A percentile compares a stretch with the other conserved stretches of the same genome.
phyloP scores from a whole-genome alignment of 2,329 filamentous ascomycete species.

The Byssothecium circinans region DNA sequence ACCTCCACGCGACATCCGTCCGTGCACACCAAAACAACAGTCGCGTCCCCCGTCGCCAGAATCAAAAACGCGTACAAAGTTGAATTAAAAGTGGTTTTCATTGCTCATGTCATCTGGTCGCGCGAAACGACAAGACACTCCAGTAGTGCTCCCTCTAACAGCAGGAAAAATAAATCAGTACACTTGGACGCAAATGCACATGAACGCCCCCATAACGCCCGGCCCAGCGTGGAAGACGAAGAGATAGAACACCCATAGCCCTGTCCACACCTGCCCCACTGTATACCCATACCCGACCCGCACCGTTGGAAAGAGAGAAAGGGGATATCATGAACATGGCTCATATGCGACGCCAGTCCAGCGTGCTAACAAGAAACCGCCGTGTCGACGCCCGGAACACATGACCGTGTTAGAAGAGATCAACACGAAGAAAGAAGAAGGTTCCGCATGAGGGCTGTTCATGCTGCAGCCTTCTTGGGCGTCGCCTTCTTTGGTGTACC shows the following conservation, averaged over 20 bases:
- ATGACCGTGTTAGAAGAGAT: conserved; percentile 24
- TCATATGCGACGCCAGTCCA: conserved; percentile 7
- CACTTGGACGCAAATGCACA: background rate
- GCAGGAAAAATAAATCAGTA: background rate
- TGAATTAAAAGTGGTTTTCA: conserved; percentile 14
- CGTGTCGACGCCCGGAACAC: conserved; percentile 12
- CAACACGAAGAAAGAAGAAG: conserved; percentile 28
- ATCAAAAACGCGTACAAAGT: background rate
- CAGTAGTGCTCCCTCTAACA: background rate
- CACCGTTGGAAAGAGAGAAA: conserved; percentile 17
- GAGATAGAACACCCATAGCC: conserved; percentile 1
- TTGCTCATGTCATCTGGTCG: conserved; percentile 8
- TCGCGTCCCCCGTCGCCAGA: background rate
- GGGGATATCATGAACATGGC: conserved; percentile 38
- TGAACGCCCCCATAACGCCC: conserved; percentile 1
- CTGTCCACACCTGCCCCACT: background rate
- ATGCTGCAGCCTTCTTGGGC: conserved; percentile 43
- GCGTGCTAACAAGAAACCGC: conserved; percentile 5
- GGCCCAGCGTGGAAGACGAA: background rate
- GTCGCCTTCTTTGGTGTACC: conserved; percentile 52
- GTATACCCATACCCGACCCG: conserved; percentile 1
- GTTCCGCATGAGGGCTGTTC: conserved; percentile 15
- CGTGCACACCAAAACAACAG: conserved; percentile 4
- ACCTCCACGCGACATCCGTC: background rate
- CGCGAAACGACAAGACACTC: background rate